Evolutionary conservation across 176 grass and related monocot genomes (phyloP), one percentile per base, ranked within the genome.

Genomic region (Aegilops longissima): DNA sequence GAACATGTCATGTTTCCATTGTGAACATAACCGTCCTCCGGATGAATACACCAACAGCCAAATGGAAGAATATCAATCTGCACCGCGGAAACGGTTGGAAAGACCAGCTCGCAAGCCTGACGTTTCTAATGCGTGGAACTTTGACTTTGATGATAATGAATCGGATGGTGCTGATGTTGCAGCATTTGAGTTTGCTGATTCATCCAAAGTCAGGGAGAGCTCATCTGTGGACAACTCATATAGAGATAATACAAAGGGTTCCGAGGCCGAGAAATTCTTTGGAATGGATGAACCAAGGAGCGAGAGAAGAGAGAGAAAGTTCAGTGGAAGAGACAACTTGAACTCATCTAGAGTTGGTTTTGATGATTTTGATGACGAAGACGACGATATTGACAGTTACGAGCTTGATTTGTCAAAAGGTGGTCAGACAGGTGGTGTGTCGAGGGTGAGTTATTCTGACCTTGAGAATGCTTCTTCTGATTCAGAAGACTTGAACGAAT

Each of bases 111-210:
- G 90, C 29, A 84, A 89, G 72, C 73, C 79, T 66, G 93, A 98
- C 79, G 86, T 98, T 89, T 92, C 93, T 75, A 81, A 82, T 91
- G 79, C 88, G 10, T 98, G 96, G 96, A 98, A 98, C 81, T 94
- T 98, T 56, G 93, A 98, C 87, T 98, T 98, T 45, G 96, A 98
- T 82, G 96, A 98, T 85, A 92, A 98, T 76, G 93, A 98, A 88
- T 95, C 93, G 9, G 96, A 98, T 72, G 96, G 96, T 54, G 96
- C 93, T 78, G 93, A 98, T 91, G 96, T 98, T 87, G 96, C 96
- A 51, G 86, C 91, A 51, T 95, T 94, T 86, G 96, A 98, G 86
- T 98, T 92, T 89, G 96, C 96, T 62, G 90, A 98, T 90, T 89
- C 92, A 79, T 84, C 74, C 75, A 98, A 92, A 77, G 31, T 40